phyloP scores from a whole-genome alignment of 176 grass and related monocot genomes.

The Zea mays region Zm-B73-REFERENCE-NAM-5.0 NC_050104.1:151031501-151032000 shows the following conservation, averaged over 20 bases:
- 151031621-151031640: constrained; percentile 60
- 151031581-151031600: not conserved
- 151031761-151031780: not conserved
- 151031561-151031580: constrained; percentile 12
- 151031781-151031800: constrained; percentile 6
- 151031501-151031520: constrained; percentile 63
- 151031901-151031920: not conserved
- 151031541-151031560: constrained; percentile 3
- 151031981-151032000: constrained; percentile 91
- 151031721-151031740: not conserved
- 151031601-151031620: not conserved
- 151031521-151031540: constrained; percentile 95
- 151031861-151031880: constrained; percentile 63
- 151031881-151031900: constrained; percentile 2
- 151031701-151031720: constrained; percentile 55
- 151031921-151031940: not conserved
- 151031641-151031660: constrained; percentile 90
- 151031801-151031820: constrained; percentile 91
- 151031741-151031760: not conserved
- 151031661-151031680: constrained; percentile 99
- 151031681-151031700: constrained; percentile 98
- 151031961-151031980: constrained; percentile 99
- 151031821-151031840: constrained; percentile 96
- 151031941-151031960: constrained; percentile 29
- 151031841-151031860: constrained; percentile 94